phyloP scores from a whole-genome alignment of 176 grass and related monocot genomes.

The Carex littledalei region DNA sequence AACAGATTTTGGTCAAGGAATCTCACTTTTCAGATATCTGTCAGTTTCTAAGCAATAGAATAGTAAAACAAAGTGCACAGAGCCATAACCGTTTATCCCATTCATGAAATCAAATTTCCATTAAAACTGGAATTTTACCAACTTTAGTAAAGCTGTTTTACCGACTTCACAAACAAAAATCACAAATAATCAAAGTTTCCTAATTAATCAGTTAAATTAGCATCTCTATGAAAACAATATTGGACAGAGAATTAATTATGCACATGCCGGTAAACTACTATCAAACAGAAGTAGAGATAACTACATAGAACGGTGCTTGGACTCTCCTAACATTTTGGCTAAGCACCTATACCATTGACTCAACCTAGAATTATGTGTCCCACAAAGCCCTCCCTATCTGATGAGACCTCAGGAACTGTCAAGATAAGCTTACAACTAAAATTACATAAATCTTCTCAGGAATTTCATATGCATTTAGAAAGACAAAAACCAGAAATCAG shows the following conservation, averaged over 20 bases:
- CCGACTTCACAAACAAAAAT: background rate
- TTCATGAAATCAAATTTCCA: background rate
- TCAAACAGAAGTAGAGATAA: background rate
- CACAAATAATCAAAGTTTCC: background rate
- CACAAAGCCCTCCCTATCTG: background rate
- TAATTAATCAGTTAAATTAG: background rate
- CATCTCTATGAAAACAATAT: background rate
- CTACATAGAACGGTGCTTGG: background rate
- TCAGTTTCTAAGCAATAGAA: background rate
- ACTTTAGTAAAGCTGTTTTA: background rate
- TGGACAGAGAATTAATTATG: background rate
- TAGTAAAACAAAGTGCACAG: background rate
- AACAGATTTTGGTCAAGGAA: background rate
- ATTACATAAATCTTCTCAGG: background rate
- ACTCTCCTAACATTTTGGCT: background rate
- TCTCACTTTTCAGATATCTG: background rate
- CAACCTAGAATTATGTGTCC: constrained; percentile 2
- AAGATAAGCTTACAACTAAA: constrained; percentile 1
- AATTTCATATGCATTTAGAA: background rate
- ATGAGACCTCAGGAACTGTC: background rate
- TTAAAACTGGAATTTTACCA: background rate
- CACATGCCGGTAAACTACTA: background rate
- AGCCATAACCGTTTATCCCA: background rate
- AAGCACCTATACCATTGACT: background rate
- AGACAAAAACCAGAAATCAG: constrained; percentile 1